Evolutionary conservation across 1,284 basidiomycete genomes (phyloP).

Genomic region (Phaffia rhodozyma): DNA sequence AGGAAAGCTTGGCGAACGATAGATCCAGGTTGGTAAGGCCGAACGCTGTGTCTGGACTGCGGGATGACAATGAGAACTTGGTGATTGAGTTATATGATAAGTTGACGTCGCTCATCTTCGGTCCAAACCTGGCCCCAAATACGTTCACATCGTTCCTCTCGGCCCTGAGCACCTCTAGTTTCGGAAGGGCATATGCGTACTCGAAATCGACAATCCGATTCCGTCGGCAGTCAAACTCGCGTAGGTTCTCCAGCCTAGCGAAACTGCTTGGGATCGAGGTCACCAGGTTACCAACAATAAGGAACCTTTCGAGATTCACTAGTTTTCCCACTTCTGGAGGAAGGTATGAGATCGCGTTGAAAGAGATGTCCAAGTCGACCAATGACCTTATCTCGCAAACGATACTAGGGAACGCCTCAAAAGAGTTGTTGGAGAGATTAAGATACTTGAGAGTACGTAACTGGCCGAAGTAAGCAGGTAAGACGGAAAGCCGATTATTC

Average conservation of each 20-base stretch:
- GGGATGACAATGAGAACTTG: conserved; percentile 31
- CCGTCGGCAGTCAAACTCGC: conserved; percentile 65
- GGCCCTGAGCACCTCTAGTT: conserved; percentile 54
- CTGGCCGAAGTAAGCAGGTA: conserved; percentile 74
- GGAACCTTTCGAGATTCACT: conserved; percentile 56
- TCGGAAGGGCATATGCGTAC: conserved; percentile 55
- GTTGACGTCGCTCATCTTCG: conserved; percentile 42
- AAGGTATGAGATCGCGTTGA: conserved; percentile 76
- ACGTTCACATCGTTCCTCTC: conserved; percentile 72
- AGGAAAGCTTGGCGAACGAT: conserved; percentile 79
- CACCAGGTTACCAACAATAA: conserved; percentile 80
- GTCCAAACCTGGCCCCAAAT: conserved; percentile 61
- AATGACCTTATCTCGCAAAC: conserved; percentile 64
- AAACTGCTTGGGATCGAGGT: conserved; percentile 60
- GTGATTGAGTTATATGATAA: conserved; percentile 46
- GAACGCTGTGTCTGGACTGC: conserved; percentile 53
- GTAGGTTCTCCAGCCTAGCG: conserved; percentile 49
- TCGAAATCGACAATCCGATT: conserved; percentile 69
- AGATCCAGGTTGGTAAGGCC: conserved; percentile 72
- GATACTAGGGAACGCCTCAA: conserved; percentile 64
- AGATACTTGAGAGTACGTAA: conserved; percentile 61
- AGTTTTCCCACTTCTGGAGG: conserved; percentile 70
- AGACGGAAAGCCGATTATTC: conserved; percentile 81
- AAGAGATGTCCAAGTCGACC: conserved; percentile 82
- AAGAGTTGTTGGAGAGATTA: conserved; percentile 97